phyloP scores from a whole-genome alignment of 352 stramenopile species.

The Globisporangium canariense region DNA sequence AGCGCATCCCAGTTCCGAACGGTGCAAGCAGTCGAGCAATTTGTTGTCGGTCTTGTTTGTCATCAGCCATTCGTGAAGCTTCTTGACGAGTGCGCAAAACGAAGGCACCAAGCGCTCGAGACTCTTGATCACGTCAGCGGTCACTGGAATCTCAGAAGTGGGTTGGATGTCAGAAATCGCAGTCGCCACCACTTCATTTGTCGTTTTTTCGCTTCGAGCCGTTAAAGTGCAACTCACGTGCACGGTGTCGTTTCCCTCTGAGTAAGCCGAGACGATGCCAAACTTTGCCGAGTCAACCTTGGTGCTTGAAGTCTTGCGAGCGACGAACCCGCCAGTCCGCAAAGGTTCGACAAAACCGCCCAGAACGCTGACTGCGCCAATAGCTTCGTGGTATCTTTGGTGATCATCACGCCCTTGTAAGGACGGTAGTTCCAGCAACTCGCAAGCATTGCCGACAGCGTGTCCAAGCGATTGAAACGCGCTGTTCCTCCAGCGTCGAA shows the following conservation, averaged over 20 bases:
- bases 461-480: slow-evolving; percentile 22
- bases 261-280: slow-evolving; percentile 32
- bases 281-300: slow-evolving; percentile 6
- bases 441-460: slow-evolving; percentile 16
- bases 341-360: slow-evolving; percentile 43
- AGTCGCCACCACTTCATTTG: slow-evolving; percentile 8
- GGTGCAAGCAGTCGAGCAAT: slow-evolving; percentile 21
- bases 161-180: slow-evolving; percentile 22
- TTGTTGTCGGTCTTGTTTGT: slow-evolving; percentile 14
- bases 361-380: slow-evolving; percentile 43
- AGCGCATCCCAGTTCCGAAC: slow-evolving; percentile 48
- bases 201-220: not conserved
- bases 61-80: slow-evolving; percentile 38
- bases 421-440: slow-evolving; percentile 13
- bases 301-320: slow-evolving; percentile 6
- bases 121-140: slow-evolving; percentile 20
- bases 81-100: slow-evolving; percentile 36
- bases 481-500: slow-evolving; percentile 28
- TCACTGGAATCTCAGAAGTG: slow-evolving; percentile 27
- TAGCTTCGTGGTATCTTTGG: slow-evolving; percentile 31
- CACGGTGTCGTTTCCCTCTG: slow-evolving; percentile 36
- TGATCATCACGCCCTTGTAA: slow-evolving; percentile 6
- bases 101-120: slow-evolving; percentile 34
- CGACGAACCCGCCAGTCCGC: slow-evolving; percentile 36
- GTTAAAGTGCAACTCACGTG: not conserved